Evolutionary conservation across 2,329 filamentous ascomycete genomes (phyloP), one percentile per base, ranked within the genome.

Genomic region (Nectriaceae sp.): DNA sequence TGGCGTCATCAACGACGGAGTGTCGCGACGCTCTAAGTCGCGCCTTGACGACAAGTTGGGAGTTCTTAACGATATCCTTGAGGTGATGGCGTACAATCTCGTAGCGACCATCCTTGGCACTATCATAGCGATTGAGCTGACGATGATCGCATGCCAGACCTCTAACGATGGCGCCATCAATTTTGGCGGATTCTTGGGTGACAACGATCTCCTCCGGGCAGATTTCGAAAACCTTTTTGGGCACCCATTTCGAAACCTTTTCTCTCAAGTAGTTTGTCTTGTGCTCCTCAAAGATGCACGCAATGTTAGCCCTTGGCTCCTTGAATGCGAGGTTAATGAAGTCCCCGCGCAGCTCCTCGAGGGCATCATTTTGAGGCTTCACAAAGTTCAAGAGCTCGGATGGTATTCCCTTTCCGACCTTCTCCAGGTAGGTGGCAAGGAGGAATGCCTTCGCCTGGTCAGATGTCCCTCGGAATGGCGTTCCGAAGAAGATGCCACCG

Each of bases 121-220:
- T 68, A 11, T 71, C 65, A 16, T 74, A 74, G 44, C 73, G 74
- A 52, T 74, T 70, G 4, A 74, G 60, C 40, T 72, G 65, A 21
- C 71, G 62, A 44, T 75, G 72, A 19, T 67, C 70, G 21, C 61
- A 60, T 2, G 67, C 69, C 5, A 74, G 46, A 0, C 69, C 72
- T 38, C 67, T 54, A 4, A 63, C 65, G 36, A 68, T 63, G 3
- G 54, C 38, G 4, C 70, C 70, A 0, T 62, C 65, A 4, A 74
- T 54, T 0, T 63, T 70, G 8, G 72, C 70, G 0, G 72, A 74
- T n/a, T 73, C 68, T 38, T 62, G 57, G 1, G 62, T 70, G 1
- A 75, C 72, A 29, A 74, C 67, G 24, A 63, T 57, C 22, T 65
- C 62, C 46, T 66, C 65, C 3, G 67, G 66, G 4, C 55, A 38